A percentile compares a stretch with the other conserved stretches of the same genome.
Conservation (phyloP, 2,329 filamentous ascomycete species). For the Microthyrium microscopicum region DNA sequence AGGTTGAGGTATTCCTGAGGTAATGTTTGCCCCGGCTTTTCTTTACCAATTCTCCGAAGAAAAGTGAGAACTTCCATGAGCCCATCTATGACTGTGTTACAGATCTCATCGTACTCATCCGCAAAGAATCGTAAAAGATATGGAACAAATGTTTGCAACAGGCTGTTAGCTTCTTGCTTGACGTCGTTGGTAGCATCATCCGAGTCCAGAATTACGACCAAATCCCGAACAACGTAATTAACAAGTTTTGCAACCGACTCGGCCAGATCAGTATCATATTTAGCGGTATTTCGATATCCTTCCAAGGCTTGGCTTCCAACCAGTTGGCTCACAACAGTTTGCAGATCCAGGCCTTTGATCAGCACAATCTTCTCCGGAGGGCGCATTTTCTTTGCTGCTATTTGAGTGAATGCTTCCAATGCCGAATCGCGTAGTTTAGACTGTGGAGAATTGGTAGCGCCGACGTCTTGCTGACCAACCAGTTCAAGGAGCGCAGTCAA, state of each 20-base stretch:
- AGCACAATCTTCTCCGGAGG: slow-evolving; percentile 83
- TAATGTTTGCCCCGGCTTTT: slow-evolving; percentile 39
- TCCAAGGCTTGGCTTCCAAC: slow-evolving; percentile 66
- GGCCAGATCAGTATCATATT: slow-evolving; percentile 89
- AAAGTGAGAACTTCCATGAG: slow-evolving; percentile 86
- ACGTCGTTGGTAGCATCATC: slow-evolving; percentile 44
- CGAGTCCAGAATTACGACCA: slow-evolving; percentile 73
- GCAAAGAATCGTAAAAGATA: slow-evolving; percentile 87
- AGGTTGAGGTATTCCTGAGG: slow-evolving; percentile 62
- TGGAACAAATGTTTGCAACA: slow-evolving; percentile 70
- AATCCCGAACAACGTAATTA: slow-evolving; percentile 74
- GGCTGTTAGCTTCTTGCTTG: slow-evolving; percentile 59
- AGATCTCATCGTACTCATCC: slow-evolving; percentile 96
- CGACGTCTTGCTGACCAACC: slow-evolving; percentile 53
- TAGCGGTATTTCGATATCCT: slow-evolving; percentile 61
- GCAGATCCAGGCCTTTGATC: slow-evolving; percentile 78
- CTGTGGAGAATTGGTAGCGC: not conserved
- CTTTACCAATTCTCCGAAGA: slow-evolving; percentile 60
- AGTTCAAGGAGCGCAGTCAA: slow-evolving; percentile 72
- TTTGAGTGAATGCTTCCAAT: slow-evolving; percentile 89
- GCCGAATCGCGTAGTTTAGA: slow-evolving; percentile 61
- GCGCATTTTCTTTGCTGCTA: slow-evolving; percentile 96
- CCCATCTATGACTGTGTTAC: slow-evolving; percentile 84
- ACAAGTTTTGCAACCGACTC: slow-evolving; percentile 92
- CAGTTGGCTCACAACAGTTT: slow-evolving; percentile 70